Evolutionary conservation across 2,329 filamentous ascomycete species (phyloP), one percentile per base, ranked within the genome.

Genomic region (Aspergillus quadrilineatus): DNA sequence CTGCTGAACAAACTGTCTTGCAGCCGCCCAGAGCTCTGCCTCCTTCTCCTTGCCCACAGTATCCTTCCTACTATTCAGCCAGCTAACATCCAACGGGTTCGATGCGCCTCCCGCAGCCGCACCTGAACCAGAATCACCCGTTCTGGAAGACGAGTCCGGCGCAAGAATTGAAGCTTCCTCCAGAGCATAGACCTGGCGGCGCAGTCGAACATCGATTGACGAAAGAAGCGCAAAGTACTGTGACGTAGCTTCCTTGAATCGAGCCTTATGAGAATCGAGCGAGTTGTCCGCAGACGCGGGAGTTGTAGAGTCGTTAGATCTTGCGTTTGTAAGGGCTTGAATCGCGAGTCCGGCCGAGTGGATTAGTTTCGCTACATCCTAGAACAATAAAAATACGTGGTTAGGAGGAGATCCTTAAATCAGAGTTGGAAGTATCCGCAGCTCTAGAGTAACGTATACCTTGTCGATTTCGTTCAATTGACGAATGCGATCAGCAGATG

Each of bases 11-110:
- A 88, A 80, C 45, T 73, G 74, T 64, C 79, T 82, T 41, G 84
- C 82, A 62, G 83, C 81, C 34, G 79, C 80, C 85, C 93, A 88
- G 44, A 96, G 76, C 75, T 97, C 90, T 1, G 84, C 84, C 69
- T 95, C 91, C 81, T 93, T 94, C 61, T 90, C 88, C 66, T 87
- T 84, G 55, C 90, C 90, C 22, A 95, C 89, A 60, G 88, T 88
- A 61, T 89, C 88, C 59, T 89, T 90, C 56, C 90, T 83, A 66
- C 90, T 92, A 70, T 97, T 97, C 65, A 97, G 75, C 85, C 89
- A 93, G 32, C 92, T 92, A 12, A 95, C 87, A 69, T 97, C 92
- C 52, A 97, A 79, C 77, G 39, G 85, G 79, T 69, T 85, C 63
- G 62, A 56, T 17, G 60, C 64, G 12, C 60, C 59, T 39, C 64